Evolutionary conservation across 805 yeast species (phyloP), one percentile per base, ranked within the genome.

Genomic region (Yarrowia sp.): DNA sequence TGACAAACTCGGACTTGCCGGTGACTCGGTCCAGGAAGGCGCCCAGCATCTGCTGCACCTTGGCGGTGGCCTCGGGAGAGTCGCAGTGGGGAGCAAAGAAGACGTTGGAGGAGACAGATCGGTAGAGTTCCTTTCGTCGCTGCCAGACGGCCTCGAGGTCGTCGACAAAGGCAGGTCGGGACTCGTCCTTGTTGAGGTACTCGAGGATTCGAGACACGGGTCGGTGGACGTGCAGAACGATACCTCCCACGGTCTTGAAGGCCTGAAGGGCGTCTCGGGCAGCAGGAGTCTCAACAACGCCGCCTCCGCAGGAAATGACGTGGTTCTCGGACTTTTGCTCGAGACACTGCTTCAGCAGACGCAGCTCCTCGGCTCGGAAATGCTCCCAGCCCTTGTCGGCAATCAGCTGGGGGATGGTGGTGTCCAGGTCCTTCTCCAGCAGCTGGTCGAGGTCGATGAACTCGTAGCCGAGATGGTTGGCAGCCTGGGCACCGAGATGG

Each of bases 251-350:
- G 8, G 79, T 78, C 49, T 77, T 74, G 77, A 87, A 90, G 8
- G 81, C 76, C 73, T 87, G 83, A 77, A 95, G 82, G 8, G 86
- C 72, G 11, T 82, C 82, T 73, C 98, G 85, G 5, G 96, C 87
- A n/a, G 78, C 84, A 8, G 82, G 82, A 48, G 84, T 84, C 79
- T 94, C 98, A 36, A 95, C 97, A 70, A 95, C 83, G 10, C 99
- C 99, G 53, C 99, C 99, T 42, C 99, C 99, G 63, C 97, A 91
- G 0, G 98, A 91, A 68, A 94, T 84, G 26, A 94, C 90, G 74
- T 87, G 82, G 5, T 89, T 89, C 16, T 77, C 75, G 3, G 83
- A 81, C 69, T 80, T 76, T 12, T 76, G 73, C 2, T 76, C 71
- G 19, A 90, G 71, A 40, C 83, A 80, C 58, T 85, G 84, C 63